These are phyloP conservation scores for Quercus phellos DNA, from an alignment of 331 rosid species.

Conservation along the genomic window DNA sequence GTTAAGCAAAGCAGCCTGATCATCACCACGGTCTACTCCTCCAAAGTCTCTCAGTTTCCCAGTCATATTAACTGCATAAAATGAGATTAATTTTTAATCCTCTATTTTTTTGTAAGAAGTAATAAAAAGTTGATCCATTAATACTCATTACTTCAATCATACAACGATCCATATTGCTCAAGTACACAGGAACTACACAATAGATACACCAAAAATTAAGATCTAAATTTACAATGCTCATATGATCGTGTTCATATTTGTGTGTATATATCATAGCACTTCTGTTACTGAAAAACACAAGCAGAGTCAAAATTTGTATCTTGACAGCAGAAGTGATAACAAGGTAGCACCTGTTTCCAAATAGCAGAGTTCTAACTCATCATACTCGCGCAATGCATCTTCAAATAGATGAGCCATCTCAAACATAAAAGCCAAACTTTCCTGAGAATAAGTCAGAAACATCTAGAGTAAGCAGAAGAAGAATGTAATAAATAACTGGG, in stretches of 20 bases:
- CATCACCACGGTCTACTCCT: slow-evolving; percentile 79
- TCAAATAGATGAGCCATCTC: slow-evolving; percentile 92
- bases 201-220: too few species aligned
- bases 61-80: slow-evolving; percentile 54
- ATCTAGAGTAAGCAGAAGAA: slow-evolving; percentile 19
- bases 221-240: too few species aligned
- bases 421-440: slow-evolving; percentile 98
- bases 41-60: slow-evolving; percentile 90
- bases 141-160: not conserved
- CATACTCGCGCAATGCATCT: slow-evolving; percentile 92
- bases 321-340: slow-evolving; percentile 22
- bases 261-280: slow-evolving; percentile 6
- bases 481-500: slow-evolving; percentile 1
- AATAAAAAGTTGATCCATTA: not conserved
- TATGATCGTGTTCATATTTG: not conserved
- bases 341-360: slow-evolving; percentile 71
- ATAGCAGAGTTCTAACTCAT: slow-evolving; percentile 87
- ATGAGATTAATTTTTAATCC: not conserved
- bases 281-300: not conserved
- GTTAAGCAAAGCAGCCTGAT: slow-evolving; percentile 79
- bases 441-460: slow-evolving; percentile 47
- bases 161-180: not conserved
- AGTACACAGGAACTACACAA: too few species aligned
- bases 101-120: not conserved
- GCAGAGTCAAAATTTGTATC: not conserved